These are phyloP conservation scores for Debaryomyces nepalensis DNA, from an alignment of 1,139 yeast genomes.

Conservation along the genomic window DNA sequence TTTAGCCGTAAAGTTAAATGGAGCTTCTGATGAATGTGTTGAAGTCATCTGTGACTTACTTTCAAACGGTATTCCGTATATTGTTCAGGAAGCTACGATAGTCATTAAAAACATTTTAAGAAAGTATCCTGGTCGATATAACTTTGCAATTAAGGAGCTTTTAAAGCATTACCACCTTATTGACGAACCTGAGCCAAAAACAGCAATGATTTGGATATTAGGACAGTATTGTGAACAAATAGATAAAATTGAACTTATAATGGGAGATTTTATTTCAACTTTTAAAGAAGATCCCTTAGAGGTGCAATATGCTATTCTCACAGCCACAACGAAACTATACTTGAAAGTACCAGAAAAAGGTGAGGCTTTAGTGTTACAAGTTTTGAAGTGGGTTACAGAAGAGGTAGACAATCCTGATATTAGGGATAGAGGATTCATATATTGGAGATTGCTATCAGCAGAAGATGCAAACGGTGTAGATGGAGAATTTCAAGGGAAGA, in stretches of 20 bases:
- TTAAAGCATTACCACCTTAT: conserved; percentile 50
- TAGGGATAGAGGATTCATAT: conserved; percentile 82
- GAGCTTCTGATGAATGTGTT: conserved; percentile 65
- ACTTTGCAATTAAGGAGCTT: conserved; percentile 44
- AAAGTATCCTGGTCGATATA: conserved; percentile 62
- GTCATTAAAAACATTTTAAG: conserved; percentile 79
- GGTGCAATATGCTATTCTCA: conserved; percentile 74
- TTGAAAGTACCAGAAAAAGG: conserved; percentile 59
- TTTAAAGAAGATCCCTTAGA: conserved; percentile 68
- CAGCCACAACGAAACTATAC: conserved; percentile 76
- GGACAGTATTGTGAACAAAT: conserved; percentile 70
- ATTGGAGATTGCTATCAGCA: conserved; percentile 77
- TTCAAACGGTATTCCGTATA: conserved; percentile 69
- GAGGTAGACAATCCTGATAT: conserved; percentile 78
- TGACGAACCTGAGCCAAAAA: conserved; percentile 80
- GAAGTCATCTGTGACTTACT: conserved; percentile 63
- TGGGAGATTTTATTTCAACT: conserved; percentile 49
- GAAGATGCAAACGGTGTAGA: conserved; percentile 31
- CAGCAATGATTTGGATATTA: conserved; percentile 81
- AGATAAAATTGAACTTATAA: conserved; percentile 48
- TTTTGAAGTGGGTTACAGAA: conserved; percentile 76
- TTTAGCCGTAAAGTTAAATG: conserved; percentile 72
- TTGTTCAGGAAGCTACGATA: conserved; percentile 79
- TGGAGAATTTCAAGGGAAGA: conserved; percentile 42
- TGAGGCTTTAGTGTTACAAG: conserved; percentile 59